phyloP scores from a whole-genome alignment of 306 rosid species.

The Casuarina cunninghamiana region DNA sequence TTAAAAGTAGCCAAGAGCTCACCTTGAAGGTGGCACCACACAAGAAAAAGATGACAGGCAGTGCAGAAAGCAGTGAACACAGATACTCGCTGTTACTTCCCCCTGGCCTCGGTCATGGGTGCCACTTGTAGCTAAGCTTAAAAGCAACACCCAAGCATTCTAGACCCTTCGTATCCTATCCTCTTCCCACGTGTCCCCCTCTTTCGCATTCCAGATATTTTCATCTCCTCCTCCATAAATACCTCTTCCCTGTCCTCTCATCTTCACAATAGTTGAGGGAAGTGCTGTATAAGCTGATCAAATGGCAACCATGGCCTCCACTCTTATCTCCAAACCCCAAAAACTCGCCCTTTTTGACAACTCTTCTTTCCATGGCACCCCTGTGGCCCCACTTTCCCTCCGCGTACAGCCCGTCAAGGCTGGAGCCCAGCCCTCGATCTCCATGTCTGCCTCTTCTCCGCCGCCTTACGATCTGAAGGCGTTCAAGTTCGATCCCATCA shows the following conservation, averaged over 20 bases:
- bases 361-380: slow-evolving; percentile 44
- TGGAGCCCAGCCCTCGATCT: slow-evolving; percentile 19
- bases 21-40: neutral
- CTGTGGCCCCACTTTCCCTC: slow-evolving; percentile 15
- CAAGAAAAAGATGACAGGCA: neutral
- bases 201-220: slow-evolving; percentile 13
- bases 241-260: neutral
- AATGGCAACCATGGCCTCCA: slow-evolving; percentile 54
- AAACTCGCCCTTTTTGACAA: slow-evolving; percentile 27
- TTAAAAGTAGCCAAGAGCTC: neutral
- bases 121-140: slow-evolving; percentile 29
- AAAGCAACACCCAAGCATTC: slow-evolving; percentile 11
- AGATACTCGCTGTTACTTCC: no score
- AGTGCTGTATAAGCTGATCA: neutral
- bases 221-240: slow-evolving; percentile 4
- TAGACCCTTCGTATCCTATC: slow-evolving; percentile 46
- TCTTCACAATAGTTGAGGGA: neutral
- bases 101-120: slow-evolving; percentile 18
- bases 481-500: slow-evolving; percentile 46
- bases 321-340: slow-evolving; percentile 43
- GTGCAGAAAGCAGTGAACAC: neutral
- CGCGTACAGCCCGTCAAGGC: slow-evolving; percentile 31
- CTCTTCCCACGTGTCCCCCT: slow-evolving; percentile 31
- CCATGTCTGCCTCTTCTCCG: slow-evolving; percentile 38
- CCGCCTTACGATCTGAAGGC: slow-evolving; percentile 35